phyloP scores from a whole-genome alignment of 768 basidiomycete genomes.

The Russula foetens region DNA sequence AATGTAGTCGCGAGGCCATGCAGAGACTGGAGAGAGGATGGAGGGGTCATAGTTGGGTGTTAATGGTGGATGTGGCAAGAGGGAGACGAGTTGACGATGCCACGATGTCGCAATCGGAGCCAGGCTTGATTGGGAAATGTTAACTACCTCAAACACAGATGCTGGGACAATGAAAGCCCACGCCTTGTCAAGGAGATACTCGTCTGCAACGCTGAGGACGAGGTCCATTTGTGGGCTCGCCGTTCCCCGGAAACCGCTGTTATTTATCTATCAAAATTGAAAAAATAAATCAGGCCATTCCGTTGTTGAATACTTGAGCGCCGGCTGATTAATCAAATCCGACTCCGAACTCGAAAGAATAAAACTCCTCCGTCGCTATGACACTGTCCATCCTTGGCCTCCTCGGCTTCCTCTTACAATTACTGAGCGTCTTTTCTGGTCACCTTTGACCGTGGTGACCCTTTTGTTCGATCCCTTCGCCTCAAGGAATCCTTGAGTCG shows the following conservation, averaged over 20 bases:
- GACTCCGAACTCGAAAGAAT: no score
- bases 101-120: constrained; percentile 27
- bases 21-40: constrained; percentile 39
- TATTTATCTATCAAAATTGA: neutral
- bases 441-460: no score
- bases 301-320: neutral
- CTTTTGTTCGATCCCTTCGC: no score
- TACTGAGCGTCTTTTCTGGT: no score
- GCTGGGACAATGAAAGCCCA: constrained; percentile 69
- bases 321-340: neutral
- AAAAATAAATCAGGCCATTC: constrained; percentile 7
- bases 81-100: constrained; percentile 44
- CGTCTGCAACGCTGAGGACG: constrained; percentile 64
- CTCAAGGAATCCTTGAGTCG: no score
- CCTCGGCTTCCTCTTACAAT: no score
- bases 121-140: constrained; percentile 17
- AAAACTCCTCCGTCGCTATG: no score
- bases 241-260: neutral
- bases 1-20: constrained; percentile 81
- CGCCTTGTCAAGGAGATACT: constrained; percentile 65
- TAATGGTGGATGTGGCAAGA: constrained; percentile 50
- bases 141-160: constrained; percentile 26
- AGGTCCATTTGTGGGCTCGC: constrained; percentile 60
- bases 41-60: constrained; percentile 22
- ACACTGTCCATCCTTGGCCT: no score